phyloP scores from a whole-genome alignment of 805 yeast species.

The Schwanniomyces vanrijiae region DNA sequence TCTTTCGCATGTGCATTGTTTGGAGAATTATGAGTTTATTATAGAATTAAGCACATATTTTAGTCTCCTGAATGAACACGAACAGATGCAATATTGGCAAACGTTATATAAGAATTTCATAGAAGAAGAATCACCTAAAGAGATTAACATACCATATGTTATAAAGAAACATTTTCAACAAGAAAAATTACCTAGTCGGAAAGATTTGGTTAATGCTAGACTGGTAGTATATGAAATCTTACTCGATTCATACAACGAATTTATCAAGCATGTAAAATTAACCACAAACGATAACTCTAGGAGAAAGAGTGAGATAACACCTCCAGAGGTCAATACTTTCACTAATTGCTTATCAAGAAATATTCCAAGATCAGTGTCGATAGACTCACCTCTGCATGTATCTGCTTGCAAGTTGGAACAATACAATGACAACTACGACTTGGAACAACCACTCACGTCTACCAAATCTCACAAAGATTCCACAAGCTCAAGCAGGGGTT shows the following conservation, averaged over 20 bases:
- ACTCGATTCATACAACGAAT: slow-evolving; percentile 33
- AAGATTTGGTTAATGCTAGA: slow-evolving; percentile 13
- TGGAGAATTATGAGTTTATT: slow-evolving; percentile 37
- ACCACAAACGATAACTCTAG: slow-evolving; percentile 1
- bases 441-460: neutral
- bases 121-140: slow-evolving; percentile 27
- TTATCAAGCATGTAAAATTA: slow-evolving; percentile 14
- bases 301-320: slow-evolving; percentile 13
- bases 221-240: slow-evolving; percentile 28
- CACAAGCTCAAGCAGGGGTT: slow-evolving; percentile 19
- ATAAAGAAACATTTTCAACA: slow-evolving; percentile 19
- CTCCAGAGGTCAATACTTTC: slow-evolving; percentile 4
- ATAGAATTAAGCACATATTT: slow-evolving; percentile 20
- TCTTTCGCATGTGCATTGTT: slow-evolving; percentile 30
- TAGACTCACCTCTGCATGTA: neutral
- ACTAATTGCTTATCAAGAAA: neutral
- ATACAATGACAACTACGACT: slow-evolving; percentile 3
- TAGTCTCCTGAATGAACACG: slow-evolving; percentile 3
- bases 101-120: slow-evolving; percentile 25
- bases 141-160: slow-evolving; percentile 32
- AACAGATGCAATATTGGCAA: slow-evolving; percentile 22
- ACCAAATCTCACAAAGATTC: slow-evolving; percentile 6
- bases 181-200: slow-evolving; percentile 18
- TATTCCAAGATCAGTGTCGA: slow-evolving; percentile 1
- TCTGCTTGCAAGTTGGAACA: neutral